Percentiles rank a stretch among this genome's conserved stretches.
Evolutionary conservation across 495 filamentous ascomycete species (phyloP).

Genomic region (Tirmania nivea): DNA sequence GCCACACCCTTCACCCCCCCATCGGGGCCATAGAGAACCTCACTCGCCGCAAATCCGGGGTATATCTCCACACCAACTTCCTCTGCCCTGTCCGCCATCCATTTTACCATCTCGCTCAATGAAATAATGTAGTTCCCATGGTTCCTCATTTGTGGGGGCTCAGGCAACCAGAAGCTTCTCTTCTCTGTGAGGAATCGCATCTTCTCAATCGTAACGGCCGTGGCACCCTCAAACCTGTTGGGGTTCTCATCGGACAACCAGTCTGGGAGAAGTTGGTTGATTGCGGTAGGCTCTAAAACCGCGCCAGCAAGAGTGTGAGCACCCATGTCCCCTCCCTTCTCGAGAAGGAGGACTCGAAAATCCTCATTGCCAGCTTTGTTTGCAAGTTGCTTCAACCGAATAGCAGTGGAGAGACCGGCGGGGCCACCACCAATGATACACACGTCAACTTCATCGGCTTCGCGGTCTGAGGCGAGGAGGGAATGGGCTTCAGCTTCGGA

Average conservation of each 20-base stretch:
- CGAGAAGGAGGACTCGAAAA: constrained; percentile 75
- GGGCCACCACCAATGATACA: constrained; percentile 91
- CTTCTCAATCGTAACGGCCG: constrained; percentile 57
- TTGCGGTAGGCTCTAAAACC: constrained; percentile 64
- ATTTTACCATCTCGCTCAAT: constrained; percentile 80
- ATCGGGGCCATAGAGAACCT: constrained; percentile 69
- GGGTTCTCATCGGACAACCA: constrained; percentile 79
- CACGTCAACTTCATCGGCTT: constrained; percentile 84
- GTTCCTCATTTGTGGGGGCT: constrained; percentile 85
- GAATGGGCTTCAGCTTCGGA: not conserved
- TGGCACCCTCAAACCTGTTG: constrained; percentile 63
- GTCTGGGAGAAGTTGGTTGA: constrained; percentile 81
- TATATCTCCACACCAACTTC: constrained; percentile 98
- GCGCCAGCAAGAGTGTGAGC: constrained; percentile 92
- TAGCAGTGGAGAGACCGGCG: constrained; percentile 77
- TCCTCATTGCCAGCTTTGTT: constrained; percentile 92
- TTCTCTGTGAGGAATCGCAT: constrained; percentile 92
- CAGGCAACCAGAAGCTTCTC: constrained; percentile 53
- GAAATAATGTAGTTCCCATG: constrained; percentile 75
- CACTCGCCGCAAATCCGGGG: constrained; percentile 82
- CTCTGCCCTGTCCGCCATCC: constrained; percentile 85
- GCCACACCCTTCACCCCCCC: constrained; percentile 86
- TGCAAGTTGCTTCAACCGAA: constrained; percentile 84
- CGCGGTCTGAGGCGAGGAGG: constrained; percentile 35
- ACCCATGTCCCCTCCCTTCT: constrained; percentile 89